These are phyloP conservation scores for Amanita muscaria DNA, from an alignment of 768 basidiomycete genomes.

Conservation along the genomic window DNA sequence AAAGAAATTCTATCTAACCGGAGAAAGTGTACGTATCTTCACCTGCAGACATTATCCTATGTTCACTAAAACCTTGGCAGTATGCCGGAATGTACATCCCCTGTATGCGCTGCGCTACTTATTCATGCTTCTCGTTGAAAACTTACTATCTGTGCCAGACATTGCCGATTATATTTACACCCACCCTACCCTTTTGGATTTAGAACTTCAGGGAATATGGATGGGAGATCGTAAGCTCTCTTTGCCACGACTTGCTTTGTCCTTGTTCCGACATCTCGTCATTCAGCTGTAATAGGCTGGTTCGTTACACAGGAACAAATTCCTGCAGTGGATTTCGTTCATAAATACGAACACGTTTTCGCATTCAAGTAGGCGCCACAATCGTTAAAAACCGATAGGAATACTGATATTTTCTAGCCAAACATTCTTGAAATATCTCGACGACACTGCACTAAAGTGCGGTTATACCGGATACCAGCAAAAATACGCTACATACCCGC, in stretches of 20 bases:
- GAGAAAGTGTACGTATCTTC: constrained; percentile 56
- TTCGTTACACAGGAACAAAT: constrained; percentile 59
- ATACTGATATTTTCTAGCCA: constrained; percentile 29
- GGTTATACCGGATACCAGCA: constrained; percentile 55
- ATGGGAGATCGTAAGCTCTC: constrained; percentile 53
- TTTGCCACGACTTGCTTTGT: neutral
- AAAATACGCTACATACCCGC: constrained; percentile 60
- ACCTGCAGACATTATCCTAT: neutral
- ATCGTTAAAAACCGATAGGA: neutral
- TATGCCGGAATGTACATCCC: constrained; percentile 57
- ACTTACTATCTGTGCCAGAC: constrained; percentile 30
- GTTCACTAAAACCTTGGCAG: constrained; percentile 27
- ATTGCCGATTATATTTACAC: constrained; percentile 69
- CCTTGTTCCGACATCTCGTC: too few species aligned
- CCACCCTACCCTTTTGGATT: constrained; percentile 40
- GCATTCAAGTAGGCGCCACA: constrained; percentile 50
- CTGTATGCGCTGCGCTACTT: constrained; percentile 32
- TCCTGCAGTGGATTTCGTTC: constrained; percentile 65
- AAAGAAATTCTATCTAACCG: constrained; percentile 62
- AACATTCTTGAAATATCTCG: constrained; percentile 51
- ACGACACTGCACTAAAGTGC: constrained; percentile 43
- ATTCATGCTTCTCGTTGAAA: constrained; percentile 1
- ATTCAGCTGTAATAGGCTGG: constrained; percentile 52
- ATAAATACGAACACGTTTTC: constrained; percentile 64
- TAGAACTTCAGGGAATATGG: constrained; percentile 67